Evolutionary conservation across 2,329 filamentous ascomycete genomes (phyloP), one percentile per base, ranked within the genome.

Genomic region (Ceratocystis albifundus): DNA sequence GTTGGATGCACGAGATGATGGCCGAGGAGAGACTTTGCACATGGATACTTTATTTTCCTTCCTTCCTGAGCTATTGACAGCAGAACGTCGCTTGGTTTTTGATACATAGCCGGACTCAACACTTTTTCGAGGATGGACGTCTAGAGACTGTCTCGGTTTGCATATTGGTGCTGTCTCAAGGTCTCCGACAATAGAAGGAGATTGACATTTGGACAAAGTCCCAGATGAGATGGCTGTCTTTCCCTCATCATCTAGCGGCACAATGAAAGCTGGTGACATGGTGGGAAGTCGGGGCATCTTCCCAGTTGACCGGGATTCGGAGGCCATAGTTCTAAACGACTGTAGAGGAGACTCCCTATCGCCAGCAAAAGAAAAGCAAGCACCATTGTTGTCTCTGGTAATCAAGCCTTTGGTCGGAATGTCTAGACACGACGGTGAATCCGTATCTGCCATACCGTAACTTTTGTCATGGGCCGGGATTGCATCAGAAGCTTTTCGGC

Each of bases 1-100:
- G 32, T 68, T 68, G 7, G 67, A 68, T n/a, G 64, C 45, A 30
- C 67, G 67, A 41, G 67, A 68, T 10, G 67, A 68, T n/a, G 64
- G 50, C 7, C 67, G 62, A 30, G 62, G 36, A 7, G 50, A 25
- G n/a, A 45, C 20, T 8, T 32, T 30, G 15, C 15, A 48, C 4
- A 15, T 17, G 7, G 22, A 32, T 7, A 41, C 30, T 5, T 22
- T 32, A 22, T 62, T 67, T 36, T 67, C 62, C 36, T 57, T 61
- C 28, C 36, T 41, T 4, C 22, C 17, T 1, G 66, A 36, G 28
- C 6, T n/a, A 36, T 57, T 25, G 2, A 15, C 22, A 22, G n/a
- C 22, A 17, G 25, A 20, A 5, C 53, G 17, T 15, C 15, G 30
- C 55, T 62, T 62, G 17, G 28, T 8, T 20, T 32, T 30, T 15